Conservation (phyloP, 2,329 filamentous ascomycete genomes). For the Xylariaceae sp. region DNA sequence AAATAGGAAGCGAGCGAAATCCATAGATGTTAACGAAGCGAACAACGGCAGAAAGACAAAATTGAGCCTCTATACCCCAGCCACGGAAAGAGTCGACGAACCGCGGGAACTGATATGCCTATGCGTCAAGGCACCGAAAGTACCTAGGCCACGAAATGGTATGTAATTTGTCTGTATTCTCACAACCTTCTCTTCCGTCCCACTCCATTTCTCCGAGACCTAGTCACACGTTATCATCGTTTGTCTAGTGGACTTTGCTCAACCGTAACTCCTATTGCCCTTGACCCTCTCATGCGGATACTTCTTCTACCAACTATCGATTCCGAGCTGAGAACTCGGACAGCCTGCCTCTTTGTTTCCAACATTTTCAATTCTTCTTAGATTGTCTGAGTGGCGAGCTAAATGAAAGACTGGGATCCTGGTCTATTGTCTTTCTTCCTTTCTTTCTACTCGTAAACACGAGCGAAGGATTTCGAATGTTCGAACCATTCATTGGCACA, state of each 20-base stretch:
- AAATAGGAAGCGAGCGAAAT: conserved; percentile 45
- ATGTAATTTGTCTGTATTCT: conserved; percentile 29
- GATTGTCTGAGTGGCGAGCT: conserved; percentile 18
- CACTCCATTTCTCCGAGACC: conserved; percentile 11
- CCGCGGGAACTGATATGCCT: conserved; percentile 50
- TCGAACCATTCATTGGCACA: conserved; percentile 11
- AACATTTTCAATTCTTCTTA: conserved; percentile 17
- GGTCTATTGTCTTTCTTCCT: conserved; percentile 25
- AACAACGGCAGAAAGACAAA: conserved; percentile 36
- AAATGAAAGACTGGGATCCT: conserved; percentile 26
- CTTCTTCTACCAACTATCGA: conserved; percentile 10
- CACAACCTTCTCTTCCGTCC: conserved; percentile 12
- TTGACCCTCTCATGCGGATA: no score
- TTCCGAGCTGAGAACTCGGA: conserved; percentile 29
- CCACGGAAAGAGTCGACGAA: conserved; percentile 22
- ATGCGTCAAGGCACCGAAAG: conserved; percentile 55
- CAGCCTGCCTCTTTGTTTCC: conserved; percentile 24
- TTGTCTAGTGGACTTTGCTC: background rate
- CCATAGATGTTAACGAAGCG: conserved; percentile 45
- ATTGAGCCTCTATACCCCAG: conserved; percentile 36
- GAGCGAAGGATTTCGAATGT: conserved; percentile 11
- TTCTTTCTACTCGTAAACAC: conserved; percentile 11
- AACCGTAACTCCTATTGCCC: no score
- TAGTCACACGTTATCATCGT: conserved; percentile 10
- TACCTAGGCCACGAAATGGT: conserved; percentile 60